These are phyloP conservation scores for Clavariopsis aquatica DNA, from an alignment of 495 filamentous ascomycete species.

Conservation along the genomic window DNA sequence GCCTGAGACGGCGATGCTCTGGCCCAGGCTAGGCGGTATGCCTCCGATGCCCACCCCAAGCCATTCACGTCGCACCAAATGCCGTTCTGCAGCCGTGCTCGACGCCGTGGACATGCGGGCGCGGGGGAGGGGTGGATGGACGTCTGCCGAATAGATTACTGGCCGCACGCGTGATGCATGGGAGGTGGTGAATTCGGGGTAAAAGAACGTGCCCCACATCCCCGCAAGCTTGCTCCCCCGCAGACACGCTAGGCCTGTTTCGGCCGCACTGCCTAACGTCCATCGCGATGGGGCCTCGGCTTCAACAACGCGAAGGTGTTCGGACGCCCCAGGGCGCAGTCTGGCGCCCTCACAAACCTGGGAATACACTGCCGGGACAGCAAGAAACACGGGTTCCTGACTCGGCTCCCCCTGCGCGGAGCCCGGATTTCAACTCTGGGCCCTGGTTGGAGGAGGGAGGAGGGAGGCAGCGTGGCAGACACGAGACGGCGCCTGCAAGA, in stretches of 20 bases:
- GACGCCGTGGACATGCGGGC: neutral
- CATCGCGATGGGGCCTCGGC: neutral
- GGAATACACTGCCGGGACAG: neutral
- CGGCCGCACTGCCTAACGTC: neutral
- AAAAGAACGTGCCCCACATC: conserved; percentile 11
- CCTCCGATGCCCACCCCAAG: conserved; percentile 21
- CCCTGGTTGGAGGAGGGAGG: neutral
- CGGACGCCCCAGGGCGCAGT: neutral
- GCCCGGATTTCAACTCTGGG: neutral
- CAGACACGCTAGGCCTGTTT: neutral
- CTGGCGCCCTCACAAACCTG: neutral
- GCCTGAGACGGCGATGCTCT: conserved; percentile 5
- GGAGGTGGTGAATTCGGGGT: neutral
- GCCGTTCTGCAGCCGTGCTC: conserved; percentile 7
- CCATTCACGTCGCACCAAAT: conserved; percentile 18
- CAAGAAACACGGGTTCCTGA: neutral
- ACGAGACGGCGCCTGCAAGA: neutral
- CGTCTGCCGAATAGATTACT: conserved; percentile 32
- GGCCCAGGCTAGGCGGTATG: conserved; percentile 24
- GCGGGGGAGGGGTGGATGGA: conserved; percentile 23
- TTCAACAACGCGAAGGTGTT: neutral
- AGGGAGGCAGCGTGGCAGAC: neutral
- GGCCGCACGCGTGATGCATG: neutral
- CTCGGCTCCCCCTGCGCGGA: neutral
- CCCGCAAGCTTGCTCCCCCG: conserved; percentile 15